Percentiles rank a stretch among this genome's conserved stretches.
Conservation (phyloP, 148 eudicot genomes). For the Camellia japonica region DNA sequence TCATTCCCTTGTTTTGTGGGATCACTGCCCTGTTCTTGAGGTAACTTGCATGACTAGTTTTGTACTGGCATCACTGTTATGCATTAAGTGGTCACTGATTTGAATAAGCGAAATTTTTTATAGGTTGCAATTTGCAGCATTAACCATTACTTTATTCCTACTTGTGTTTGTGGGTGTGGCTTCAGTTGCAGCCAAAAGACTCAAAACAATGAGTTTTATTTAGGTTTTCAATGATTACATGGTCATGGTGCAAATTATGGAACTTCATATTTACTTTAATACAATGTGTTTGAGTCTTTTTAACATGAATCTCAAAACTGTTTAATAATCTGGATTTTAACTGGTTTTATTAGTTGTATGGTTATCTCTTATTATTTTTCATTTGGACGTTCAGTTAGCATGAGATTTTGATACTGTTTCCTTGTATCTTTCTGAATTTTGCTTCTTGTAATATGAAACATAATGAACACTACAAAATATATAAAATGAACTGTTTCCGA, state of each 20-base stretch:
- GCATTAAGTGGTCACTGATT: not conserved
- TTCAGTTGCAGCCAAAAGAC: not conserved
- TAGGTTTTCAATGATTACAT: not conserved
- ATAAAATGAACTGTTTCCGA: no score
- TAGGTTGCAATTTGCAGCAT: not conserved
- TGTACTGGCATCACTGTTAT: not conserved
- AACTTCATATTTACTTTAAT: not conserved
- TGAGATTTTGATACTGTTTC: no score
- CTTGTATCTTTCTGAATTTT: no score
- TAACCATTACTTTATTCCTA: not conserved
- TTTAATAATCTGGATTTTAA: not conserved
- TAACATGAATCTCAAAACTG: not conserved
- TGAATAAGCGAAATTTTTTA: not conserved
- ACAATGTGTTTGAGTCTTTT: not conserved
- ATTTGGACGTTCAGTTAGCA: no score
- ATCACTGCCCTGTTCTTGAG: constrained; percentile 82
- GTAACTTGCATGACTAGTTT: constrained; percentile 32
- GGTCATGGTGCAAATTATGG: not conserved
- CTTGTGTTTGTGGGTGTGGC: not conserved
- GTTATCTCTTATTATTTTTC: no score
- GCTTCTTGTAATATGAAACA: no score
- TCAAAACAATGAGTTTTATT: not conserved
- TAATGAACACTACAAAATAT: no score
- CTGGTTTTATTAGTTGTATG: not conserved
- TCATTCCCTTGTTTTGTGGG: constrained; percentile 40